Evolutionary conservation across 768 basidiomycete genomes (phyloP), one percentile per base, ranked within the genome.

Genomic region (Cytidiella melzeri): DNA sequence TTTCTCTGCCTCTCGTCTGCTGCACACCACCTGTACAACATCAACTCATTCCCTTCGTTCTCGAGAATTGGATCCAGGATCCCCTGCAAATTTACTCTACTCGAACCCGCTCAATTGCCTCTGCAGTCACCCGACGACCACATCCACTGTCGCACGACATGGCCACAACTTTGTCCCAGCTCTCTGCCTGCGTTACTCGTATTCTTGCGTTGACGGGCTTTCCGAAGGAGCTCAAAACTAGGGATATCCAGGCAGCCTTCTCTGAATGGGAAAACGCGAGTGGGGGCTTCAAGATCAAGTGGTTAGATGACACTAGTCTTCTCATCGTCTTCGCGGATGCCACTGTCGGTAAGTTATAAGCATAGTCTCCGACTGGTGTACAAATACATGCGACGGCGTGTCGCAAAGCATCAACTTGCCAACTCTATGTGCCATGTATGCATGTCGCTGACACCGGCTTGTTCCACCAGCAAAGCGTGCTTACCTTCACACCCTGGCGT

Each of bases 281-380:
- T 49, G 96, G 95, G 24, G 96, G 96, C 20, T 96, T 95, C 74
- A 92, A 94, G 77, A 94, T 99, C 65, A 99, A 99, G 67, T 99
- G 96, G 96, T 79, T 82, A 59, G 94, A 99, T 67, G 96, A 99
- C 68, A 92, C 91, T 30, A 94, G 89, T 63, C 87, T 95, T 36
- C 72, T 94, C 59, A 87, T 96, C 57, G 96, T 99, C 48, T 99
- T 99, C 64, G 79, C 80, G 55, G 96, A 98, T 69, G 82, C 96
- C 48, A 73, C 77, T 42, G 76, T 87, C 39, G 95, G 96, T 97
- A 63, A 74, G 94, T 77, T 43, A 25, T 49, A 5, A n/a, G 3
- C 23, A 11, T 20, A 24, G 15, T 26, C 7, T n/a, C 25, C 11
- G 25, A n/a, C n/a, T n/a, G n/a, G n/a, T n/a, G n/a, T n/a, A n/a